Base-by-base conservation (phyloP, 306 rosid genomes). In the Nissolia schottii region DNA sequence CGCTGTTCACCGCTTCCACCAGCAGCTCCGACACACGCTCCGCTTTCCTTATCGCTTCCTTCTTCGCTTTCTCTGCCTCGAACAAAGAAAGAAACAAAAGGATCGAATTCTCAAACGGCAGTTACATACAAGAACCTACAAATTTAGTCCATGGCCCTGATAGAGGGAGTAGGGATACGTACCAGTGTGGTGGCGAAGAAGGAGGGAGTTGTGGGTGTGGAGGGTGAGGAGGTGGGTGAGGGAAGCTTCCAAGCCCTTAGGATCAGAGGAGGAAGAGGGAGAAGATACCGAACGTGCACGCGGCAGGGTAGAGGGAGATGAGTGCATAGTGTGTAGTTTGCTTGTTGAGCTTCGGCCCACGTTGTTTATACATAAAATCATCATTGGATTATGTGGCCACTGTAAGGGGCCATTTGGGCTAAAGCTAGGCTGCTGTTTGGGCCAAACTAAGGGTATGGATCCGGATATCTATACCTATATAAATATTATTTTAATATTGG, bases 1-100 rank as follows among this genome's bases (percentile, higher is more conserved):
- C 95, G 9, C 92, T 79, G 66, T 94, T 91, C 41, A 94, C 99
- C 1, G 92, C 88, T 23, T 87, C 93, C 51, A 91, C 95, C 86
- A 94, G 63, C 57, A 89, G 87, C 69, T 89, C 87, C 61, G 97
- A 88, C 54, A 88, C 93, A 0, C 86, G 84, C 40, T 13, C 71
- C 0, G 95, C 87, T 23, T 81, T 86, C 65, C 55, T 76, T 4
- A 89, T 86, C 0, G 99, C 95, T 1, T 83, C 90, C 80, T 87
- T 89, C 77, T 87, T 94, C 38, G 86, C 87, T 51, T 84, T 84
- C 73, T 93, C 97, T 89, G 83, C 38, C 15, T 18, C 71, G 13
- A 4, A 1, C 32, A 19, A 50, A 16, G 35, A 2, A 6, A 20
- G 0, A n/a, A 43, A 3, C 2, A 12, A 43, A 43, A n/a, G 4